Percentiles rank a stretch among this genome's conserved stretches.
These are phyloP conservation scores for Coleophoma cylindrospora DNA, from an alignment of 2,329 filamentous ascomycete genomes.

Conservation along the genomic window DNA sequence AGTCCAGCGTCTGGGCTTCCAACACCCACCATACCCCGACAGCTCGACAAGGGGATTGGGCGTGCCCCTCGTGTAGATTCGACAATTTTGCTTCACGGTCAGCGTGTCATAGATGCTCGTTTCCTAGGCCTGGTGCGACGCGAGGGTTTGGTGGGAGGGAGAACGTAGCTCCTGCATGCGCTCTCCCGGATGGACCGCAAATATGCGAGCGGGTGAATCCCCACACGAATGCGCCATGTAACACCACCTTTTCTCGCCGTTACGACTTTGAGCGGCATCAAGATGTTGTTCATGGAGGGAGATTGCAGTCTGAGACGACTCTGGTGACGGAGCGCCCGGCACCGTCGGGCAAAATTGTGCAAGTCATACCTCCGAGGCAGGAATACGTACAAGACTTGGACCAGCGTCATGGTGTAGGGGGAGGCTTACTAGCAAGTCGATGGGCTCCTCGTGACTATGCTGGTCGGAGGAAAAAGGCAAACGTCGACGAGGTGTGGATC, in stretches of 20 bases:
- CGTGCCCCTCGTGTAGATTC: background rate
- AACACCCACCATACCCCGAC: background rate
- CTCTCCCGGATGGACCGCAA: background rate
- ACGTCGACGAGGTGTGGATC: conserved; percentile 15
- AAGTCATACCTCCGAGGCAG: background rate
- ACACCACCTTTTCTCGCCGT: background rate
- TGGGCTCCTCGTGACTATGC: conserved; percentile 20
- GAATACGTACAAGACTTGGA: background rate
- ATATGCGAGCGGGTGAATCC: background rate
- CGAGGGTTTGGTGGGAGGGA: background rate
- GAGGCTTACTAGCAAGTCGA: conserved; percentile 12
- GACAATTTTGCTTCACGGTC: background rate
- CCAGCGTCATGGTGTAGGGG: conserved; percentile 2
- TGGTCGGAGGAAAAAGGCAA: background rate
- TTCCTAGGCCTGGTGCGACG: background rate
- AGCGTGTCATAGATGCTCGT: background rate
- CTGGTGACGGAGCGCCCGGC: background rate
- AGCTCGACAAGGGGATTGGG: background rate
- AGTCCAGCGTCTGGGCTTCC: background rate
- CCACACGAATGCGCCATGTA: background rate
- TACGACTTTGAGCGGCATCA: background rate
- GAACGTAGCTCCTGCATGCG: background rate
- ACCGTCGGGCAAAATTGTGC: background rate
- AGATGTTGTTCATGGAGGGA: background rate
- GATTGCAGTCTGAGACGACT: background rate